Evolutionary conservation across 2,329 filamentous ascomycete genomes (phyloP), one percentile per base, ranked within the genome.

Genomic region (Drechslerella coelobrocha): DNA sequence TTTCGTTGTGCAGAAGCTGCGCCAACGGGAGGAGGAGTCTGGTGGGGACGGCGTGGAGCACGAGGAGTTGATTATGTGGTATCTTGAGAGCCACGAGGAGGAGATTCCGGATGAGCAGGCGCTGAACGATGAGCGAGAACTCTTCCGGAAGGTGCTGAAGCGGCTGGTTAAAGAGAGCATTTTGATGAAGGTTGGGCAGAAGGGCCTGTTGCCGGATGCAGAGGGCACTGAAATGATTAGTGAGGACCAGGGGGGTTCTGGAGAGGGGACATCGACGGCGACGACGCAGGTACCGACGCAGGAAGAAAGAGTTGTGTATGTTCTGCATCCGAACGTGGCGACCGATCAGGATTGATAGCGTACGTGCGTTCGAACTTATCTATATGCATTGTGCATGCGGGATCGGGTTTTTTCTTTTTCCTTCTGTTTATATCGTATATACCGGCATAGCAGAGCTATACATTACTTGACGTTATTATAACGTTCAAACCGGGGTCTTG

Each of bases 111-210:
- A 82, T 43, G 88, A 95, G 78, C 91, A 96, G 61, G 91, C 92
- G 75, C 84, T 96, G 76, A 85, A 92, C 77, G 82, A 81, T 14
- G 92, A 97, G 80, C 85, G 86, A 77, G 82, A 82, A 2, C 80
- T 96, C 61, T 89, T 88, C 12, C 85, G 82, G 77, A 94, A 96
- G 84, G 93, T 99, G 57, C 81, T 99, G 75, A 96, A 90, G 84
- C 89, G 91, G 79, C 95, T 97, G 89, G 89, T 97, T 77, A 97
- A 94, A 84, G 86, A 88, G 75, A 84, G 85, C 74, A 84, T 86
- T 17, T 78, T 86, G 52, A 83, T 85, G 79, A 82, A 82, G 52
- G 84, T 86, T 69, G 59, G 59, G 10, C 53, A 54, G 59, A 81
- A 92, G 80, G 92, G 96, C 75, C 92, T 95, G 19, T 84, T 97